These are phyloP conservation scores for Cladosporium phlei DNA, from an alignment of 2,329 filamentous ascomycete genomes.

Conservation along the genomic window DNA sequence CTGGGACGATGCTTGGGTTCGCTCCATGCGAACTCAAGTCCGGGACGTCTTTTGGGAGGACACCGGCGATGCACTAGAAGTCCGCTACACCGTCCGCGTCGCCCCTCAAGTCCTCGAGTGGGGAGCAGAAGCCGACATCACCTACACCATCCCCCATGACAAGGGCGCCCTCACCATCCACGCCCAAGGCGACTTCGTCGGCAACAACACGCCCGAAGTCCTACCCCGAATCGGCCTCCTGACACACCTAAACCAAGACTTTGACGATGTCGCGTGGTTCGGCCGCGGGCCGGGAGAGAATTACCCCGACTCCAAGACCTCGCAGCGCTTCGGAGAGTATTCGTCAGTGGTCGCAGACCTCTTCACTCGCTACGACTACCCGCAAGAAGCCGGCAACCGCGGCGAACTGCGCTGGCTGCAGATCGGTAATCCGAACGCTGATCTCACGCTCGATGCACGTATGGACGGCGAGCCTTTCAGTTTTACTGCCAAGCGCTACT, in stretches of 20 bases:
- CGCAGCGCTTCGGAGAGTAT: conserved; percentile 52
- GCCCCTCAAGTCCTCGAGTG: conserved; percentile 58
- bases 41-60: conserved; percentile 16
- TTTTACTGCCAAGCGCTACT: conserved; percentile 17
- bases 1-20: conserved; percentile 43
- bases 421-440: conserved; percentile 21
- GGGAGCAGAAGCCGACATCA: conserved; percentile 43
- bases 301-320: conserved; percentile 60
- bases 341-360: conserved; percentile 44
- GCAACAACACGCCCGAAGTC: conserved; percentile 47
- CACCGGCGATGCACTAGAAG: conserved; percentile 10
- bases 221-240: conserved; percentile 59
- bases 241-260: conserved; percentile 44
- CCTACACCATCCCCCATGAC: conserved; percentile 46
- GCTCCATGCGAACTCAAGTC: conserved; percentile 20
- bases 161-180: conserved; percentile 39
- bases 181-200: conserved; percentile 36
- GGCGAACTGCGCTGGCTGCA: conserved; percentile 47
- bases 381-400: conserved; percentile 62
- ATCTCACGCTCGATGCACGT: conserved; percentile 7
- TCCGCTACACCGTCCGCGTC: conserved; percentile 26
- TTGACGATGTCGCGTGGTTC: conserved; percentile 53
- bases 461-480: conserved; percentile 15
- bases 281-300: conserved; percentile 60
- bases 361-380: conserved; percentile 58